Base-by-base conservation (phyloP, 2,329 filamentous ascomycete genomes). In the Rugonectria rugulosa region DNA sequence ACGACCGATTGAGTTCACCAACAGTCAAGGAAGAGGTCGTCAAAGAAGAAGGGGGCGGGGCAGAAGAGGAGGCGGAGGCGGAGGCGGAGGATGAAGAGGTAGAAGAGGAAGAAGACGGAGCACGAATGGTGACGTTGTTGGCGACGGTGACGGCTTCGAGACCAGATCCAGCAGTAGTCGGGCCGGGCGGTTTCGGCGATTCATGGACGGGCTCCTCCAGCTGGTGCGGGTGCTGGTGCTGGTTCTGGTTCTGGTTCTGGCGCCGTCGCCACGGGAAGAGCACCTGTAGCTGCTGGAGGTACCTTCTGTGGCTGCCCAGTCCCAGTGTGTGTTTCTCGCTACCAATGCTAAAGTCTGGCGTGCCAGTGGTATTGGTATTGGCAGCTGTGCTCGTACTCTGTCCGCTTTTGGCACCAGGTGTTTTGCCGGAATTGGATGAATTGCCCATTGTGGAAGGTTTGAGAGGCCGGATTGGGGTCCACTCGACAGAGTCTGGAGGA, bases 131-230 rank as follows among this genome's bases (percentile, higher is more conserved):
- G 64, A 67, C 64, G 64, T 67, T 67, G 23, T 24, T 52, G 48
- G 57, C 53, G 48, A 45, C 65, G 43, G 67, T 69, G 46, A 71
- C 66, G 49, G 68, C 69, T 53, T 68, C 66, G 42, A 65, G 56
- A 46, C 54, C 57, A 55, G 51, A 49, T 26, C 31, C 49, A 44
- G 48, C 32, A 36, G 12, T 51, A 54, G 60, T 66, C 55, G 61
- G 60, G 53, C 60, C 65, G 52, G 68, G 66, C 56, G 63, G 62
- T 60, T 59, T 67, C 58, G 68, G 64, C 56, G 57, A 60, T 50
- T 68, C 66, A 54, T 65, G n/a, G n/a, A n/a, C n/a, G n/a, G 59
- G 59, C 15, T 19, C 12, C n/a, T 36, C 12, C n/a, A 9, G 32
- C 12, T 36, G 32, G 32, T 19, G 29, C 6, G n/a, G n/a, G n/a